A percentile compares a stretch with the other conserved stretches of the same genome.
These are phyloP conservation scores for Monilinia fructicola DNA, from an alignment of 2,329 filamentous ascomycete species.

Conservation along the genomic window DNA sequence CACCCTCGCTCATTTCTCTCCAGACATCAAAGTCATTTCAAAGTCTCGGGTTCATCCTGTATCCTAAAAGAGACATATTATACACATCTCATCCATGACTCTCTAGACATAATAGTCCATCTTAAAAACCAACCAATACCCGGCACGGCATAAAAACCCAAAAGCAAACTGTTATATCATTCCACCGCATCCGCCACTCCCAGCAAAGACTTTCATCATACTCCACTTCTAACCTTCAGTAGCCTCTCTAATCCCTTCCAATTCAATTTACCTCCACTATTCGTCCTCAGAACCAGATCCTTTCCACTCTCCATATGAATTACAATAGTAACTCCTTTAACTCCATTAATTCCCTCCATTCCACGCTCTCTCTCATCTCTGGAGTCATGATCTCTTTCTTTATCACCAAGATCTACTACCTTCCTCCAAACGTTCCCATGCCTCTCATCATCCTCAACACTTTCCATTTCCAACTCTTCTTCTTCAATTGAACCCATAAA, in stretches of 20 bases:
- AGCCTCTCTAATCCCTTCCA: background rate
- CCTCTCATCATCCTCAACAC: constrained; percentile 7
- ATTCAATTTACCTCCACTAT: background rate
- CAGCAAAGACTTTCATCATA: fast-evolving
- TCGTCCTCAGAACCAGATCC: constrained; percentile 33
- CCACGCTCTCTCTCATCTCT: background rate
- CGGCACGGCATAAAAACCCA: background rate
- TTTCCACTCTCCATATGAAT: constrained; percentile 32
- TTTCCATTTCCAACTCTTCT: background rate
- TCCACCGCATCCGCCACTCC: too few relatives aligned
- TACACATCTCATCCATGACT: background rate
- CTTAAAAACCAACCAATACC: background rate
- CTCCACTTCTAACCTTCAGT: background rate
- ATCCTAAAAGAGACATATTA: background rate
- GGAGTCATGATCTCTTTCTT: background rate
- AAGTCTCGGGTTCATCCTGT: background rate
- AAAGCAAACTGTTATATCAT: too few relatives aligned
- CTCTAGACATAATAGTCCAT: background rate
- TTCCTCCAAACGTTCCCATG: constrained; percentile 35
- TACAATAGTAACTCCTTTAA: constrained; percentile 34
- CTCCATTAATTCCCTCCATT: constrained; percentile 12
- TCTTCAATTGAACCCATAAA: background rate
- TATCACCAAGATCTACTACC: constrained; percentile 20
- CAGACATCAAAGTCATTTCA: background rate
- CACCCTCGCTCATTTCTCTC: too few relatives aligned